A percentile compares a stretch with the other conserved stretches of the same genome.
These are phyloP conservation scores for Colletotrichum acutatum DNA, from an alignment of 2,329 filamentous ascomycete species.

Conservation along the genomic window DNA sequence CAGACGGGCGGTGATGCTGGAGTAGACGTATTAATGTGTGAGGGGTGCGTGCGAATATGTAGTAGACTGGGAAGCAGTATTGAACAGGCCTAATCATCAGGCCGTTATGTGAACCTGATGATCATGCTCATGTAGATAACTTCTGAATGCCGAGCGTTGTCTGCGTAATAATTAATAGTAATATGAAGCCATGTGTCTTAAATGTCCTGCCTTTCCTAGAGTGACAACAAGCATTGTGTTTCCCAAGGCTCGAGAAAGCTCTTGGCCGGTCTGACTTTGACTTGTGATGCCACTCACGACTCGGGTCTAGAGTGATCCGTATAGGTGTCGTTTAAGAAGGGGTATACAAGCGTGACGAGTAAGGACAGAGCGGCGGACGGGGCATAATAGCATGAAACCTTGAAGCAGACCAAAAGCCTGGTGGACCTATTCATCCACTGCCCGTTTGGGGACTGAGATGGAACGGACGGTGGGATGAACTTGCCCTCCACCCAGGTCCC, in stretches of 20 bases:
- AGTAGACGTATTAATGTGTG: background rate
- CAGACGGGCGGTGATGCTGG: slow-evolving; percentile 19
- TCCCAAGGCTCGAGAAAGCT: background rate
- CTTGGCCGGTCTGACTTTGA: background rate
- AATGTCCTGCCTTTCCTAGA: background rate
- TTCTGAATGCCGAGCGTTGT: background rate
- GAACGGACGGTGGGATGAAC: no score
- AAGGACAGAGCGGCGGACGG: background rate
- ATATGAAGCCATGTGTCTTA: background rate
- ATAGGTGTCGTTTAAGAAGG: background rate
- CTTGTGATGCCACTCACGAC: background rate
- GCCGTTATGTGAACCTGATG: background rate
- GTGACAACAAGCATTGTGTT: background rate
- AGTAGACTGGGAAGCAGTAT: no score
- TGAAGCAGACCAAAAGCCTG: no score
- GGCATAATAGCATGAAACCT: background rate
- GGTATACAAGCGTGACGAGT: background rate
- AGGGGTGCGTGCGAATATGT: background rate
- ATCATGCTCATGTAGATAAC: background rate
- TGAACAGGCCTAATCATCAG: background rate
- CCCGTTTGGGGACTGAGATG: no score
- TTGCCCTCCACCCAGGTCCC: no score
- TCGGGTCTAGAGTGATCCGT: background rate
- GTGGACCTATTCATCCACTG: no score
- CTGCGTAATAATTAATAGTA: slow-evolving; percentile 1